phyloP scores from a whole-genome alignment of 176 grass and related monocot species.

The Cenchrus fungigraminus region DNA sequence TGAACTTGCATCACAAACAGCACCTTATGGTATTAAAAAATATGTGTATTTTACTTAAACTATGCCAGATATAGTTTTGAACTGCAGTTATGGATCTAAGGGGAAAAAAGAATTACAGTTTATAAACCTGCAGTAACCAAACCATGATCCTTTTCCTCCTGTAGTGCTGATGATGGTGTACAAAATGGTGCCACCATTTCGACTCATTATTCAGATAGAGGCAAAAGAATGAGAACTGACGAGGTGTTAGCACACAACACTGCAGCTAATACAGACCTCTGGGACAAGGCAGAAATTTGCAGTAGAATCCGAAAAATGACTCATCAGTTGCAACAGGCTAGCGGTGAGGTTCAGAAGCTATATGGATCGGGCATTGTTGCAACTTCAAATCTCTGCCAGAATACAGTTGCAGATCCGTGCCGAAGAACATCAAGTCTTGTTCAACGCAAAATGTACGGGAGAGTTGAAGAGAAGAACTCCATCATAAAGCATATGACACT shows the following conservation, averaged over 20 bases:
- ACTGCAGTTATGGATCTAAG: too few relatives aligned
- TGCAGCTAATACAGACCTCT: background rate
- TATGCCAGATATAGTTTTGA: too few relatives aligned
- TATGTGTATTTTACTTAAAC: too few relatives aligned
- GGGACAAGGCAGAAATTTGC: background rate
- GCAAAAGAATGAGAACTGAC: background rate
- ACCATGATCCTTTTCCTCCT: too few relatives aligned
- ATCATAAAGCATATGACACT: constrained; percentile 8
- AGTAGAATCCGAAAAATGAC: background rate
- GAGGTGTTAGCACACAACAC: too few relatives aligned
- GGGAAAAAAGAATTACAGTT: too few relatives aligned
- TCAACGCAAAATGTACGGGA: constrained; percentile 14
- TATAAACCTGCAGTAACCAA: too few relatives aligned
- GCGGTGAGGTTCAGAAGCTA: background rate
- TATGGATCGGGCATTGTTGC: background rate
- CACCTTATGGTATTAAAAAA: too few relatives aligned
- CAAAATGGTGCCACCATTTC: background rate
- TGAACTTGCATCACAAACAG: too few relatives aligned
- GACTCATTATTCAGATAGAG: background rate
- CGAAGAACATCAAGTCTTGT: constrained; percentile 6
- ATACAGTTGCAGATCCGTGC: too few relatives aligned
- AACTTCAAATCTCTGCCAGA: background rate
- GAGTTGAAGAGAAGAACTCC: constrained; percentile 1
- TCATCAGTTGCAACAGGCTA: background rate
- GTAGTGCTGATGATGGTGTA: background rate